Evolutionary conservation across 2,329 filamentous ascomycete genomes (phyloP).

Genomic region (Elsinoe australis): DNA sequence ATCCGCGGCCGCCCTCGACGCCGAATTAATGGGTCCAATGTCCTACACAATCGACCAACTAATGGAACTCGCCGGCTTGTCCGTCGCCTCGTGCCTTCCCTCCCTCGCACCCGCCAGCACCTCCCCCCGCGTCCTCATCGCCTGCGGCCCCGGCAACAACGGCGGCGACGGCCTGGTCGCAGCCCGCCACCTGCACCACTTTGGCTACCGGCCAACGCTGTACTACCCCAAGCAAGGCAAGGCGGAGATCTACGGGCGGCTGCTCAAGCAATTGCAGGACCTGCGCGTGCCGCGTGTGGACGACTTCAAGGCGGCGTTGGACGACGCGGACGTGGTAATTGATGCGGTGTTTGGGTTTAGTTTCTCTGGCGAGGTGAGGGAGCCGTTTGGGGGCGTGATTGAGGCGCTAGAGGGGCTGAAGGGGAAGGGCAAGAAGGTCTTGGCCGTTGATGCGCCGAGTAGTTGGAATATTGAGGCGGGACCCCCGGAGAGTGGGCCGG

Average conservation of each 20-base stretch:
- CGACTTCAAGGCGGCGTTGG: constrained; percentile 63
- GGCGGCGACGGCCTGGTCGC: constrained; percentile 90
- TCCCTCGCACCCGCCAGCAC: constrained; percentile 67
- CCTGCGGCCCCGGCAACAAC: constrained; percentile 78
- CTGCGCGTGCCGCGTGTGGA: constrained; percentile 75
- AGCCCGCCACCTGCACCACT: constrained; percentile 82
- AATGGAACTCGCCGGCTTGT: constrained; percentile 92
- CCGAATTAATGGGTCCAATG: constrained; percentile 82
- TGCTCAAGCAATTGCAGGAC: constrained; percentile 76
- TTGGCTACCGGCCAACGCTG: constrained; percentile 79
- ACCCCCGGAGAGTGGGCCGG: constrained; percentile 67
- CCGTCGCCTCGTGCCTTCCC: constrained; percentile 87
- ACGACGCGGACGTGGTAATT: constrained; percentile 68
- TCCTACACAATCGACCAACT: constrained; percentile 93
- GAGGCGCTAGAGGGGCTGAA: constrained; percentile 63
- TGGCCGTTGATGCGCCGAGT: constrained; percentile 86
- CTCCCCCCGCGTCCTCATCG: constrained; percentile 69
- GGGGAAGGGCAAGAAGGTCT: constrained; percentile 57
- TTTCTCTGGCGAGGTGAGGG: constrained; percentile 85
- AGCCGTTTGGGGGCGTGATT: constrained; percentile 81
- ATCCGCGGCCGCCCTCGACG: constrained; percentile 79
- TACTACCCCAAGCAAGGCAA: constrained; percentile 92
- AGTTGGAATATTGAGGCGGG: constrained; percentile 90
- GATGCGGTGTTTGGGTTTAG: constrained; percentile 96
- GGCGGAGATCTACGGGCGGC: constrained; percentile 81